Conservation (phyloP, 495 filamentous ascomycete species). For the Xylaria longipes region DNA sequence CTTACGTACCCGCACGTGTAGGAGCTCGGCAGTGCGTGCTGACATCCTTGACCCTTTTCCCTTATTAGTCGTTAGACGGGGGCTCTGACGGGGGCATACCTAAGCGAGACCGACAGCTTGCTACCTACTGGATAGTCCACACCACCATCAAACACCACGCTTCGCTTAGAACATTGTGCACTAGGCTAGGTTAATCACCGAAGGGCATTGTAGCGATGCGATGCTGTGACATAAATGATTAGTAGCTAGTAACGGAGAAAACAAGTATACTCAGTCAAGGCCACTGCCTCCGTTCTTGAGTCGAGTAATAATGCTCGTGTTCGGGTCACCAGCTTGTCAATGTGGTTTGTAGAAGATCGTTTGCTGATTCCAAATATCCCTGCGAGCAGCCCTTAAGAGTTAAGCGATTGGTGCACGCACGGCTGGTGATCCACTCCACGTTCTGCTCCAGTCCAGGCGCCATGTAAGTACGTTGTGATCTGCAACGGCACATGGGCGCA, state of each 20-base stretch:
- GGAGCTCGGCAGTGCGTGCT: slow-evolving; percentile 18
- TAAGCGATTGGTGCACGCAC: slow-evolving; percentile 23
- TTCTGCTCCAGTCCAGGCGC: not conserved
- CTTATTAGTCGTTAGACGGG: not conserved
- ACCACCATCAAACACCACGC: not conserved
- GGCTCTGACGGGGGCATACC: not conserved
- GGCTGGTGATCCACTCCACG: not conserved
- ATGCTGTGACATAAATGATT: not conserved
- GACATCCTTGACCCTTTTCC: slow-evolving; percentile 6
- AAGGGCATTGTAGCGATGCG: not conserved
- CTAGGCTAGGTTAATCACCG: not conserved
- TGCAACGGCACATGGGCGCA: not conserved
- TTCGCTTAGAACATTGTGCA: slow-evolving; percentile 13
- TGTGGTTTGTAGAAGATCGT: not conserved
- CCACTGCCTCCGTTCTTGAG: not conserved
- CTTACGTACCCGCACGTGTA: not conserved
- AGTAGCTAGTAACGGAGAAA: not conserved
- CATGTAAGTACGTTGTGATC: not conserved
- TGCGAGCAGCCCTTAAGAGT: slow-evolving; percentile 1
- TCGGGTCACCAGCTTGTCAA: not conserved
- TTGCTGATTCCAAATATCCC: slow-evolving; percentile 20
- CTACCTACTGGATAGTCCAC: too few species aligned
- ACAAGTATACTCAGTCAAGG: not conserved
- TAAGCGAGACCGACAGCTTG: slow-evolving; percentile 18
- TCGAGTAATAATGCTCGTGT: slow-evolving; percentile 2